Evolutionary conservation across 176 grass and related monocot genomes (phyloP), one percentile per base, ranked within the genome.

Genomic region (Ensete ventricosum): DNA sequence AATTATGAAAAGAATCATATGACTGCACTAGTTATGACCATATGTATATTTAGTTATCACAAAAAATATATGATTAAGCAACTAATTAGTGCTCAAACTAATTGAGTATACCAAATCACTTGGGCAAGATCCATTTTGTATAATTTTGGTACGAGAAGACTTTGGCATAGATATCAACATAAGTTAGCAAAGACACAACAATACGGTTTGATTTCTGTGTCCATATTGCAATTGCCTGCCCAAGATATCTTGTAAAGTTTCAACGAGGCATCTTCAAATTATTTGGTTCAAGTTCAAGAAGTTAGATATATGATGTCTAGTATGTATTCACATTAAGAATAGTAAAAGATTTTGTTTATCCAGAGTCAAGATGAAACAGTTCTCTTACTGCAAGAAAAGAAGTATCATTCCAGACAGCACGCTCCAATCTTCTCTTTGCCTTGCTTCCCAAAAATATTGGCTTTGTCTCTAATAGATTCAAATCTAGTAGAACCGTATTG

Each of bases 321-420:
- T 25, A 2, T 0, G 49, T 19, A 69, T 50, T 29, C 11, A 29
- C 14, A n/a, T n/a, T n/a, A 69, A 14, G 9, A 17, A 7, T 17
- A 48, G 2, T 17, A 69, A 50, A 11, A 11, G 3, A 49, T 19
- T 7, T 66, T 12, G 1, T 19, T 19, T 8, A 50, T 9, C 2
- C 2, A 43, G 34, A 43, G 34, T 43, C 0, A 69, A 69, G 19
- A 50, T 69, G 7, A 16, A 50, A 69, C 50, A 19, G 34, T 19
- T 50, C 48, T 27, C 71, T 73, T 89, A 97, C 90, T 77, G 90
- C 94, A 83, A 97, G 90, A 81, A 97, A 88, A 54, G 80, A 89
- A 72, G 90, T 97, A 88, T 97, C 94, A 58, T 97, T 97, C 94
- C 94, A 97, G 13, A 97, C 64, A 74, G 90, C 94, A 82, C 94